These are phyloP conservation scores for Colletotrichum magnum DNA, from an alignment of 2,329 filamentous ascomycete genomes.

Conservation along the genomic window DNA sequence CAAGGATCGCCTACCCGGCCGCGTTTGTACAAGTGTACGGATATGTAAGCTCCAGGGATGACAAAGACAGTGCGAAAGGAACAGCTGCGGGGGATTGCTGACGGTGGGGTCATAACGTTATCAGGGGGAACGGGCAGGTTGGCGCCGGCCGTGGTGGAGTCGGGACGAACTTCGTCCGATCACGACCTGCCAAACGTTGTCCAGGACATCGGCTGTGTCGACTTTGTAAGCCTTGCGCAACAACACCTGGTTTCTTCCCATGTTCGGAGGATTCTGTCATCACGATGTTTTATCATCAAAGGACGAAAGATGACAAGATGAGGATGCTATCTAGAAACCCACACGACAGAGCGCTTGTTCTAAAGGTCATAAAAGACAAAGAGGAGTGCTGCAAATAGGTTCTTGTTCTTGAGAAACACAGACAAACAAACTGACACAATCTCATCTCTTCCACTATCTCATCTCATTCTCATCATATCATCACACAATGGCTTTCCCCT, in stretches of 20 bases:
- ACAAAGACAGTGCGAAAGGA: background rate
- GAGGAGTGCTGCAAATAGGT: too few relatives aligned
- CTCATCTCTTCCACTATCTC: background rate
- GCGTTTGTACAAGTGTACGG: too few relatives aligned
- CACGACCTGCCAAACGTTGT: background rate
- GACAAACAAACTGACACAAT: too few relatives aligned
- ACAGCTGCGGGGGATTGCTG: background rate
- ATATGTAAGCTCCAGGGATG: background rate
- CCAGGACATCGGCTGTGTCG: background rate
- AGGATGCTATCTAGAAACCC: too few relatives aligned
- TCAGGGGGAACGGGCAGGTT: background rate
- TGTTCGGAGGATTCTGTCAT: too few relatives aligned
- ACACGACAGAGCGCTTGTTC: too few relatives aligned
- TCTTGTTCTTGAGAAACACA: too few relatives aligned
- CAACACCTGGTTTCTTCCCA: background rate
- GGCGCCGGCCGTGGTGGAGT: background rate
- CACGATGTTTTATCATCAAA: background rate
- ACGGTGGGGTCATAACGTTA: background rate
- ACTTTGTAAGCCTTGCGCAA: background rate
- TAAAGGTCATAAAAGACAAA: too few relatives aligned
- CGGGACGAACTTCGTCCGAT: background rate
- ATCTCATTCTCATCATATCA: background rate
- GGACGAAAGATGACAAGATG: background rate
- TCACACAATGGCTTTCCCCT: conserved; percentile 38
- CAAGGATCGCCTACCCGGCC: too few relatives aligned